phyloP scores from a whole-genome alignment of 1,284 basidiomycete genomes.

The Leccinum holopus region DNA sequence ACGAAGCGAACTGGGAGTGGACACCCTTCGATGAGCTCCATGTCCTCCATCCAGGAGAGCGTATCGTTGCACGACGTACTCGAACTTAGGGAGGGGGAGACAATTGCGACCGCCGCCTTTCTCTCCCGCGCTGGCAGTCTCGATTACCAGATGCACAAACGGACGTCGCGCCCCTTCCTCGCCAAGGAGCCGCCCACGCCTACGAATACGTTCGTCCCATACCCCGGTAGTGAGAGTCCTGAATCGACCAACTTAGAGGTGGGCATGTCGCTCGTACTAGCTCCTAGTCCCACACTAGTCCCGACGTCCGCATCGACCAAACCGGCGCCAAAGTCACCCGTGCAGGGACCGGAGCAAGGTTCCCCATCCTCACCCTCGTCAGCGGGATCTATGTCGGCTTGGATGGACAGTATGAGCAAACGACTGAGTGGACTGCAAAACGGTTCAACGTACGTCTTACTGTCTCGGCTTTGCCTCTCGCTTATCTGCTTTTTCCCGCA shows the following conservation, averaged over 20 bases:
- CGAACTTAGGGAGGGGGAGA: not conserved
- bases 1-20: not conserved
- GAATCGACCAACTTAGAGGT: slow-evolving; percentile 8
- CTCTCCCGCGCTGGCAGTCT: slow-evolving; percentile 23
- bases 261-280: slow-evolving; percentile 8
- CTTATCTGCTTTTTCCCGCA: not conserved
- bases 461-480: not conserved
- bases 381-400: slow-evolving; percentile 31
- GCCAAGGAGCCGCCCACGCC: not conserved
- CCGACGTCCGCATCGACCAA: not conserved
- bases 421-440: slow-evolving; percentile 60
- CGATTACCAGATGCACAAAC: slow-evolving; percentile 19
- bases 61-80: not conserved
- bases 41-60: slow-evolving; percentile 21
- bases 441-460: slow-evolving; percentile 45
- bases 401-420: slow-evolving; percentile 58
- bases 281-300: slow-evolving; percentile 11
- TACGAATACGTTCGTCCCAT: not conserved
- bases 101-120: slow-evolving; percentile 1
- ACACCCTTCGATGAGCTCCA: slow-evolving; percentile 17
- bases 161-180: not conserved
- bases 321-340: not conserved
- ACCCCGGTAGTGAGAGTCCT: not conserved
- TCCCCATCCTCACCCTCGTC: slow-evolving; percentile 31
- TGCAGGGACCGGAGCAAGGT: slow-evolving; percentile 8